Evolutionary conservation across 345 rosid species (phyloP).

Genomic region (Sonneratia alba): DNA sequence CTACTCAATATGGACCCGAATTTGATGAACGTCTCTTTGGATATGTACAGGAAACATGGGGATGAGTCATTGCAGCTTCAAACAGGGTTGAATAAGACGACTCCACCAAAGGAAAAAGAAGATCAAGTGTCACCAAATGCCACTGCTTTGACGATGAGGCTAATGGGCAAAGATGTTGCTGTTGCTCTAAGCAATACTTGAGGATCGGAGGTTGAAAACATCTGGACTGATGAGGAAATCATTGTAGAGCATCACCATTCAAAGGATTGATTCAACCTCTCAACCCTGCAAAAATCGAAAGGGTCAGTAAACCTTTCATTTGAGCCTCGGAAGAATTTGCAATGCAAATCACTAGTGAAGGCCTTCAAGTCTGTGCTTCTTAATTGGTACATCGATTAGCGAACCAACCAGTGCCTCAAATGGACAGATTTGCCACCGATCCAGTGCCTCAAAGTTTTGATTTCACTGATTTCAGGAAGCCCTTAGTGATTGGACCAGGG

Average conservation of each 20-base stretch:
- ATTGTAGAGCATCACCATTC: constrained; percentile 22
- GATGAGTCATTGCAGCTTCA: too few species aligned
- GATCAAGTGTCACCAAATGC: constrained; percentile 20
- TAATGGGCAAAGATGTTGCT: constrained; percentile 68
- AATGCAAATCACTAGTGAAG: constrained; percentile 5
- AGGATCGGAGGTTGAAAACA: constrained; percentile 23
- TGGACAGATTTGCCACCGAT: constrained; percentile 7
- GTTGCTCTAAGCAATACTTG: constrained; percentile 26
- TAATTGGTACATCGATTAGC: constrained; percentile 27
- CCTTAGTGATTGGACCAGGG: constrained; percentile 19
- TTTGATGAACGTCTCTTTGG: background rate
- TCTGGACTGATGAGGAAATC: constrained; percentile 38
- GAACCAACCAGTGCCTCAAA: constrained; percentile 15
- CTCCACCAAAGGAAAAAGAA: constrained; percentile 12
- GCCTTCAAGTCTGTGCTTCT: constrained; percentile 18
- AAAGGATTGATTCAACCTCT: constrained; percentile 17
- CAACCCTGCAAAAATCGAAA: constrained; percentile 20
- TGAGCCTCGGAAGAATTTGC: constrained; percentile 17
- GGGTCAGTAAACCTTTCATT: constrained; percentile 14
- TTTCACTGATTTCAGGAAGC: constrained; percentile 22
- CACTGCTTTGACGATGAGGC: constrained; percentile 45
- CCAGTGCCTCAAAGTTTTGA: constrained; percentile 1
- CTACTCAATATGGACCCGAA: constrained; percentile 22
- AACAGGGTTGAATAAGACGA: constrained; percentile 1
- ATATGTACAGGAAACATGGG: too few species aligned